Evolutionary conservation across 2,329 filamentous ascomycete genomes (phyloP), one percentile per base, ranked within the genome.

Genomic region (Microdochium trichocladiopsis): DNA sequence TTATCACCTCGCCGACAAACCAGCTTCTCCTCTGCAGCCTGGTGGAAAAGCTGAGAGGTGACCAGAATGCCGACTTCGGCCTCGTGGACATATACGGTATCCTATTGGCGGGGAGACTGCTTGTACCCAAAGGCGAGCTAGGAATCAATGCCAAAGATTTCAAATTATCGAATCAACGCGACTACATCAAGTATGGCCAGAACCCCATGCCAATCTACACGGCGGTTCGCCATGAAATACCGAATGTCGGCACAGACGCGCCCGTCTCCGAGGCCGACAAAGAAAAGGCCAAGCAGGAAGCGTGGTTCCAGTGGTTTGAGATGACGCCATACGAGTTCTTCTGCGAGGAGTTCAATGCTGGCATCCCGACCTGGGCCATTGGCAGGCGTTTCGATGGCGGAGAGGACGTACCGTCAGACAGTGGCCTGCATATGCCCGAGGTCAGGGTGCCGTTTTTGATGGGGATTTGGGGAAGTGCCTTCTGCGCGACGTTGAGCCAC

Each of bases 221-320:
- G 0, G 90, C 90, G 1, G 93, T 99, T 1, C 84, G 94, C 8
- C 94, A 99, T 63, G 94, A 99, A 67, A 97, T 99, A 23, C 94
- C 93, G 0, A 73, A 85, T 8, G 63, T 60, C 4, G 63, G 59
- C 51, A 63, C 56, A 2, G 63, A 60, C 51, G 63, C 57, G 2
- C 57, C 55, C 16, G 64, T 62, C 48, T 70, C 74, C 1, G 77
- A 84, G 54, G 68, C 71, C 21, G 76, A 72, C 1, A 80, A 83
- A 58, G 72, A 75, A 57, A 66, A 72, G 50, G 73, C 79, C 11
- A 82, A 72, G 62, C 76, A 78, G 54, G 87, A 95, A 62, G 79
- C 90, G 2, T 97, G 92, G 89, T 99, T 97, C 61, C 93, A 99
- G 62, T 97, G 94, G 93, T 96, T 94, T 60, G 94, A 99, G 63